These are phyloP conservation scores for Globisporangium megalacanthum DNA, from an alignment of 352 stramenopile genomes.

Conservation along the genomic window DNA sequence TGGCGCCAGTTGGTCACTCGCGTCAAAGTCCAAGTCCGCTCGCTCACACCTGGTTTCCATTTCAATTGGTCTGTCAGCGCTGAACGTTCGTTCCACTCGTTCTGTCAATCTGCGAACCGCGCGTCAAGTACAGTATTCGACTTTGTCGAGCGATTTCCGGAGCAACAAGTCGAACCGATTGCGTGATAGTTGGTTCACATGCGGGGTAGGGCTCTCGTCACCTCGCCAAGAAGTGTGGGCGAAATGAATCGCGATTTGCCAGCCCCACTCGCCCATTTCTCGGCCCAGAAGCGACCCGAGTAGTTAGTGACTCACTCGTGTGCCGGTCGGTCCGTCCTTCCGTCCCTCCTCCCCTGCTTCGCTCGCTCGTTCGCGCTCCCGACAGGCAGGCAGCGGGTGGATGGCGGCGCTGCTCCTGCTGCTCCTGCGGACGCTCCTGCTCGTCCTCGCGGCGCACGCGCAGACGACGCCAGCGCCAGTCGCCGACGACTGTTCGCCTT, in stretches of 20 bases:
- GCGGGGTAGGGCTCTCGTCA: neutral
- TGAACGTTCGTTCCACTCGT: conserved; percentile 1
- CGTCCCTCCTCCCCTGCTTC: neutral
- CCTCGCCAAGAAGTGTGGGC: neutral
- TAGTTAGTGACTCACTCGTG: no score
- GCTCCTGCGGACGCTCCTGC: neutral
- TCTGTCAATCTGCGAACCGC: neutral
- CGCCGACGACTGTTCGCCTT: conserved; percentile 59
- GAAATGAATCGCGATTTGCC: neutral
- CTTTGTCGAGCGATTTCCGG: no score
- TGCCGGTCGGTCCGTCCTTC: neutral
- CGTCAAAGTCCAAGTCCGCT: no score
- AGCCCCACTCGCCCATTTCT: neutral
- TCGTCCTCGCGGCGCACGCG: neutral
- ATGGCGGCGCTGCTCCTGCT: conserved; percentile 1
- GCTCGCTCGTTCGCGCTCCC: neutral
- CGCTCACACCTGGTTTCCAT: neutral
- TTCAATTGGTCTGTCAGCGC: neutral
- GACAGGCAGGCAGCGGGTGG: neutral
- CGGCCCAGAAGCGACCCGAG: neutral
- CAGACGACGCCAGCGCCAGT: conserved; percentile 10
- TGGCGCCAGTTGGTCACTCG: no score
- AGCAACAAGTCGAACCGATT: no score
- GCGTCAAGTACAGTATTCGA: neutral
- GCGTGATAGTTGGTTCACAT: neutral